Percentiles rank a stretch among this genome's conserved stretches.
Conservation (phyloP, 116 monocot species). For the Trichopus zeylanicus region DNA sequence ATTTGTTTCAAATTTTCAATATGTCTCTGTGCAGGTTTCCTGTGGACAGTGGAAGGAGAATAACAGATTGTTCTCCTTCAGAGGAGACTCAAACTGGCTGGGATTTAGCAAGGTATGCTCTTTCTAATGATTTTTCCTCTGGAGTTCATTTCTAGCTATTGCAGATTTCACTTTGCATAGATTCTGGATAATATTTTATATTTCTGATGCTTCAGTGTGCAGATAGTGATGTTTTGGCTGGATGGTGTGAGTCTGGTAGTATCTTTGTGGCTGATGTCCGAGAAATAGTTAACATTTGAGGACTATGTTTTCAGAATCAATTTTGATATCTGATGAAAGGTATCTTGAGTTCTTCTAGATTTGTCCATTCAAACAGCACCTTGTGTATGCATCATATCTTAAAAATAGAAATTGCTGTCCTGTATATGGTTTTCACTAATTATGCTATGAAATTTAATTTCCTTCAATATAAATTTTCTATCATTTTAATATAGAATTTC, state of each 20-base stretch:
- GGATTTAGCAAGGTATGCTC: constrained; percentile 64
- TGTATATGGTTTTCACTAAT: too few species aligned
- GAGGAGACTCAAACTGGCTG: constrained; percentile 96
- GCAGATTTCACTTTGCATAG: background rate
- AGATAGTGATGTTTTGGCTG: constrained; percentile 61
- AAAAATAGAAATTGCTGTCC: too few species aligned
- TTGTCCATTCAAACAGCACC: too few species aligned
- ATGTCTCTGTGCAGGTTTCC: constrained; percentile 35
- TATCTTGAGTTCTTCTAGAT: too few species aligned
- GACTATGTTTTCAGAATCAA: too few species aligned
- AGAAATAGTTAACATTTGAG: too few species aligned
- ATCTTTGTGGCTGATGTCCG: constrained; percentile 61
- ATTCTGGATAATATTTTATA: background rate
- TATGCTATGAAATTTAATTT: too few species aligned
- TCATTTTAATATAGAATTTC: too few species aligned
- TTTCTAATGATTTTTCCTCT: background rate
- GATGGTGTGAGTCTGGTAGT: constrained; percentile 89
- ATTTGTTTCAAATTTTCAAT: background rate
- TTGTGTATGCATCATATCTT: too few species aligned
- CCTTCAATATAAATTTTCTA: too few species aligned
- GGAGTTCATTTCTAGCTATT: background rate
- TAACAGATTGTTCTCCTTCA: constrained; percentile 61
- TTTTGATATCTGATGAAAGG: too few species aligned
- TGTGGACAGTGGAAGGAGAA: constrained; percentile 71
- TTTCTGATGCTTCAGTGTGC: constrained; percentile 61